These are phyloP conservation scores for Globisporangium apiculatum DNA, from an alignment of 352 stramenopile genomes.

Conservation along the genomic window DNA sequence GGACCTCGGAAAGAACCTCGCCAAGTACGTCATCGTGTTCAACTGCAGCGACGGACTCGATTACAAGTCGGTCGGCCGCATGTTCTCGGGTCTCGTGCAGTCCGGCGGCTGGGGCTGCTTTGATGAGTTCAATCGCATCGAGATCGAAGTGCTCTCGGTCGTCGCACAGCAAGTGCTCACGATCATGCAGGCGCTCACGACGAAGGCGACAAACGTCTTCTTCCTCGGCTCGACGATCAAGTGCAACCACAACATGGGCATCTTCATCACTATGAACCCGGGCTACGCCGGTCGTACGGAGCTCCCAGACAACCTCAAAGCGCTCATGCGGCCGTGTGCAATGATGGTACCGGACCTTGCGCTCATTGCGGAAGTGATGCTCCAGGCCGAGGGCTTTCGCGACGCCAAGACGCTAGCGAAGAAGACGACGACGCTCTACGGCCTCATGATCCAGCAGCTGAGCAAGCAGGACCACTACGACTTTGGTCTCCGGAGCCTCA, in stretches of 20 bases:
- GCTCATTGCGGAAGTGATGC: conserved; percentile 83
- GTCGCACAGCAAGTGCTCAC: conserved; percentile 89
- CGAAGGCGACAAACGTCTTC: conserved; percentile 65
- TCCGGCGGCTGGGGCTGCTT: conserved; percentile 92
- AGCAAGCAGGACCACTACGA: conserved; percentile 88
- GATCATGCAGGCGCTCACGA: conserved; percentile 84
- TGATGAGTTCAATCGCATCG: conserved; percentile 95
- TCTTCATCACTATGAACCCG: conserved; percentile 92
- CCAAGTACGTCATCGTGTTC: conserved; percentile 93
- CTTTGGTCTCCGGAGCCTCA: conserved; percentile 75
- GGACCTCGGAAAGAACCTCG: conserved; percentile 90
- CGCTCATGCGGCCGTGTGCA: conserved; percentile 76
- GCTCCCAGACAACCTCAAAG: conserved; percentile 83
- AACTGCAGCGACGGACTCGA: conserved; percentile 93
- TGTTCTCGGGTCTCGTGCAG: conserved; percentile 91
- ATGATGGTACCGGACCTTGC: conserved; percentile 88
- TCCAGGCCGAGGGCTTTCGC: conserved; percentile 80
- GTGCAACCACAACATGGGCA: conserved; percentile 87
- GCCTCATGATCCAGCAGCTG: conserved; percentile 82
- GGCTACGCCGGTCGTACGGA: conserved; percentile 89
- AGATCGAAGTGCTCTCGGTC: conserved; percentile 93
- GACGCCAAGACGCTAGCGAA: conserved; percentile 77
- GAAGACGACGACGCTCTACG: conserved; percentile 85
- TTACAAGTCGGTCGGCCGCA: conserved; percentile 91
- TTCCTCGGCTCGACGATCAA: conserved; percentile 85